Base-by-base conservation (phyloP, 2,329 filamentous ascomycete genomes). In the Aspergillus puulaauensis region DNA sequence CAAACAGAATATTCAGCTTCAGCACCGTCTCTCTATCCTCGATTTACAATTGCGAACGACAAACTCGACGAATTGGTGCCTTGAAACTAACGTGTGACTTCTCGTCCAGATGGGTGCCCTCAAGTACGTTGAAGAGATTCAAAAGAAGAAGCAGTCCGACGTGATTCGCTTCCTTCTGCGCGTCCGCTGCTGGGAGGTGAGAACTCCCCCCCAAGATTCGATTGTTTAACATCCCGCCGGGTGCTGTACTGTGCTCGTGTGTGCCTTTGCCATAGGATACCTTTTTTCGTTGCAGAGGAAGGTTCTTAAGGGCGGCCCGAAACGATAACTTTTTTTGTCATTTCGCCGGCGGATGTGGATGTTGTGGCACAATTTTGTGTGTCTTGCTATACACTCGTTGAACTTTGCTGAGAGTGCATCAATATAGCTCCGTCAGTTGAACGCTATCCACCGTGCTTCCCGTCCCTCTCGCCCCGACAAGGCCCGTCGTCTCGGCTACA, bases 61-160 rank as follows among this genome's bases (percentile, higher is more conserved):
- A 15, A 12, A 50, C 35, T 23, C n/a, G 31, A n/a, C 24, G n/a
- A 49, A 46, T 52, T 37, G 31, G 35, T 40, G 49, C 39, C 19
- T 44, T 41, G 41, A 54, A 47, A 37, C 56, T 58, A 50, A 58
- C 52, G 21, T 6, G 27, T n/a, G n/a, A 31, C 21, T 64, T 52
- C 50, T 45, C 31, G 56, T 65, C 55, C 60, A 93, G 87, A 97
- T 97, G 95, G 95, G 95, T 90, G 93, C 93, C 86, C 91, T 97
- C 83, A 99, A 99, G 86, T 99, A 96, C 86, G 91, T 99, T 84
- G 96, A 99, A 89, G 95, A 99, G 88, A 90, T 99, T 86, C 92
- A 97, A 83, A 98, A 99, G 92, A 97, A 96, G 91, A 99, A 99
- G 92, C 95, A 99, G 90, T 96, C 91, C 82, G 95, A 99, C 88